Evolutionary conservation across 768 basidiomycete genomes (phyloP).

Genomic region (Tremella yokohamensis): DNA sequence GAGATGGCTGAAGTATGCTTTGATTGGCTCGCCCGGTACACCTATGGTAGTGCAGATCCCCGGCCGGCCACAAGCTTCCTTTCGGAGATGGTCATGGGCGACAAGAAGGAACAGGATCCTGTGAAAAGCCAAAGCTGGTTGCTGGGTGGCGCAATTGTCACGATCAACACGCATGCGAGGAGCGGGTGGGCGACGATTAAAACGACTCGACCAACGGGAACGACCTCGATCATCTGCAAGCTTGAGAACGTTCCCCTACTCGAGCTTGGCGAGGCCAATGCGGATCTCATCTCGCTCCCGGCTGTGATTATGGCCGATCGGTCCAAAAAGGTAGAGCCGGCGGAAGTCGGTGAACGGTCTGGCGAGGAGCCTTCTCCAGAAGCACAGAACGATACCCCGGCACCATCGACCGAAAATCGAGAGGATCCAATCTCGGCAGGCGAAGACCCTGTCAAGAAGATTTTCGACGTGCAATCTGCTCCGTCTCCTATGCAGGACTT

Average conservation of each 20-base stretch:
- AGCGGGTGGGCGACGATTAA: constrained; percentile 86
- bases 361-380: not conserved
- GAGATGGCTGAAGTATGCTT: constrained; percentile 93
- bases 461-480: constrained; percentile 30
- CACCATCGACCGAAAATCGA: not conserved
- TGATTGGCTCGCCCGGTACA: constrained; percentile 93
- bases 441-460: constrained; percentile 20
- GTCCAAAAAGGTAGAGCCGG: constrained; percentile 42
- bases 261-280: constrained; percentile 75
- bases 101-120: constrained; percentile 23
- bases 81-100: constrained; percentile 67
- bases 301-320: constrained; percentile 72
- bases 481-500: constrained; percentile 19
- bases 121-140: constrained; percentile 70
- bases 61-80: constrained; percentile 76
- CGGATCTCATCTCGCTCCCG: constrained; percentile 68
- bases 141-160: constrained; percentile 75
- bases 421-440: not conserved
- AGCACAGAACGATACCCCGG: not conserved
- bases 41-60: constrained; percentile 90
- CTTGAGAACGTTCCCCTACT: constrained; percentile 86
- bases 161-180: constrained; percentile 67
- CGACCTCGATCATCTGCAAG: constrained; percentile 75
- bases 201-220: constrained; percentile 81
- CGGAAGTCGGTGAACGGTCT: constrained; percentile 31